Percentiles rank a stretch among this genome's conserved stretches.
Conservation (phyloP, 306 rosid species). For the Alnus rubra region DNA sequence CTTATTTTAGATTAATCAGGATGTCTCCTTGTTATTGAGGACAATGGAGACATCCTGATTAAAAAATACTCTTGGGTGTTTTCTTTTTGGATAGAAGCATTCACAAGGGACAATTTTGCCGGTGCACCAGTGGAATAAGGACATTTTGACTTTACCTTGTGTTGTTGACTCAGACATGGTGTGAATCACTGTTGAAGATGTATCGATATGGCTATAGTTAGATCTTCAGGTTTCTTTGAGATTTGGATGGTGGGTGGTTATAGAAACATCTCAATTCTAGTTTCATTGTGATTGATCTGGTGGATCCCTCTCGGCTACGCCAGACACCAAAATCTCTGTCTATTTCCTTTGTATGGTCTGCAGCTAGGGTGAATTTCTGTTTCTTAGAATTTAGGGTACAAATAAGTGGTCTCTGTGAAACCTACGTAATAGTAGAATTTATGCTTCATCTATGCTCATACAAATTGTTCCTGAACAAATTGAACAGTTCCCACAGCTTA, state of each 20-base stretch:
- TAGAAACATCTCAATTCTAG: slow-evolving; percentile 2
- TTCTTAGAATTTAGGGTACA: not conserved
- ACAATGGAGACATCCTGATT: not conserved
- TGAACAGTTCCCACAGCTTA: not conserved
- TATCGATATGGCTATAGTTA: not conserved
- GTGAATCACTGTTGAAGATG: not conserved
- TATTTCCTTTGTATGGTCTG: not conserved
- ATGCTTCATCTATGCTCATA: not conserved
- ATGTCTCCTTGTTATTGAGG: not conserved
- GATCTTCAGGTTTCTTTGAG: not conserved
- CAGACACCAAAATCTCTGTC: not conserved
- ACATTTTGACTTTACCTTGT: not conserved
- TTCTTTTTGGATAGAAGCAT: not conserved
- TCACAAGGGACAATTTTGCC: not conserved
- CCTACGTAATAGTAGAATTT: not conserved
- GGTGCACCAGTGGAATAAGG: not conserved
- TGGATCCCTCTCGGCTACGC: not conserved
- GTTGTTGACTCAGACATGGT: not conserved
- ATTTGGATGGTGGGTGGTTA: not conserved
- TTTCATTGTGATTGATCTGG: not conserved
- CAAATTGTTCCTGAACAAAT: not conserved
- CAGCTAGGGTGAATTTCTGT: not conserved
- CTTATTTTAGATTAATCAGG: not conserved
- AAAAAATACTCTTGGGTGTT: not conserved
- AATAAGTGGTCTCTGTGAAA: not conserved